A percentile compares a stretch with the other conserved stretches of the same genome.
These are phyloP conservation scores for Fusarium coicis DNA, from an alignment of 2,329 filamentous ascomycete species.

Conservation along the genomic window DNA sequence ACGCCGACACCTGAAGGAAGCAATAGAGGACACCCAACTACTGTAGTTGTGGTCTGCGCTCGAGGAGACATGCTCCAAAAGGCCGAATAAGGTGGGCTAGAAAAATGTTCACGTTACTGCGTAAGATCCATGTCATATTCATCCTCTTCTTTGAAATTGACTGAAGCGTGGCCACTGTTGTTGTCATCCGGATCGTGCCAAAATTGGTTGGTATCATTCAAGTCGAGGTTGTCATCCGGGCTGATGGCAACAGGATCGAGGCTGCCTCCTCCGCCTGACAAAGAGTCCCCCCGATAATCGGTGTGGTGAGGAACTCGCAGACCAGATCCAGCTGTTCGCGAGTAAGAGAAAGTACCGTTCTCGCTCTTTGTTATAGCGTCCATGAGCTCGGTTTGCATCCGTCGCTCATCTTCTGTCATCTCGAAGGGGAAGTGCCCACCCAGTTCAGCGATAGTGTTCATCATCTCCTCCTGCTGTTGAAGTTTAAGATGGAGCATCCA, in stretches of 20 bases:
- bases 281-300: slow-evolving; percentile 84
- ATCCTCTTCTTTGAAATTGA: slow-evolving; percentile 93
- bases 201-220: slow-evolving; percentile 65
- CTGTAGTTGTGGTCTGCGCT: not conserved
- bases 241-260: slow-evolving; percentile 53
- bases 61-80: not conserved
- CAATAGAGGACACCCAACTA: not conserved
- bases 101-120: slow-evolving; percentile 36
- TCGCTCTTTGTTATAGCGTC: slow-evolving; percentile 88
- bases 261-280: slow-evolving; percentile 60
- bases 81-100: slow-evolving; percentile 2
- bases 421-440: slow-evolving; percentile 84
- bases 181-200: slow-evolving; percentile 79
- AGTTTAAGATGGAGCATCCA: slow-evolving; percentile 94
- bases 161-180: slow-evolving; percentile 71
- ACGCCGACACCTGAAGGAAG: slow-evolving; percentile 35
- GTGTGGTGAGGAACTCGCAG: slow-evolving; percentile 94
- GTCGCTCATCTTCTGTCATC: slow-evolving; percentile 88
- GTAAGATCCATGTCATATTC: slow-evolving; percentile 87
- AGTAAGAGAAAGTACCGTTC: slow-evolving; percentile 80
- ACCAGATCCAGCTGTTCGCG: slow-evolving; percentile 83
- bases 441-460: slow-evolving; percentile 76
- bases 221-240: slow-evolving; percentile 57
- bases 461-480: slow-evolving; percentile 88
- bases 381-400: slow-evolving; percentile 93